Evolutionary conservation across 257 asterid genomes (phyloP).

Genomic region (Fraxinus pennsylvanica): DNA sequence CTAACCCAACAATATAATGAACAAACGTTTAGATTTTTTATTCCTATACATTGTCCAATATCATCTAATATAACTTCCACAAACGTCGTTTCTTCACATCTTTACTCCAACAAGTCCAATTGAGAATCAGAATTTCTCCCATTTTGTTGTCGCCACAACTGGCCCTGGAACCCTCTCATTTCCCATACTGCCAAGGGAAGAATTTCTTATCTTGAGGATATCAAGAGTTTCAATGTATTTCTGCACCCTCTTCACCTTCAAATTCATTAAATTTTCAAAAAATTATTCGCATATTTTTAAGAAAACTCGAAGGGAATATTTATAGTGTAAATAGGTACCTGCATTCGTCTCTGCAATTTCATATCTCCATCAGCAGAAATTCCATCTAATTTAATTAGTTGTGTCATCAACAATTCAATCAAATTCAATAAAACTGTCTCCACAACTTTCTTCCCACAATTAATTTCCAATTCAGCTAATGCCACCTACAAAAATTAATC

Average conservation of each 20-base stretch:
- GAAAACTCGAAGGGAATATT: neutral
- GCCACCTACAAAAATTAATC: slow-evolving; percentile 56
- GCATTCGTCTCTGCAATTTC: slow-evolving; percentile 82
- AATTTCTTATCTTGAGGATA: slow-evolving; percentile 58
- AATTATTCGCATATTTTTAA: neutral
- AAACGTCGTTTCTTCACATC: neutral
- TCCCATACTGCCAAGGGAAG: slow-evolving; percentile 39
- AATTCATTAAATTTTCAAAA: slow-evolving; percentile 1
- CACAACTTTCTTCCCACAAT: slow-evolving; percentile 74
- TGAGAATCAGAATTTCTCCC: slow-evolving; percentile 68
- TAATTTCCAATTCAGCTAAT: slow-evolving; percentile 60
- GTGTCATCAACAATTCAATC: slow-evolving; percentile 79
- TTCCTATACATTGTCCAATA: neutral
- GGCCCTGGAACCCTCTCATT: slow-evolving; percentile 42
- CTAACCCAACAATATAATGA: neutral
- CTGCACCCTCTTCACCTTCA: slow-evolving; percentile 90
- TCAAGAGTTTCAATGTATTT: slow-evolving; percentile 82
- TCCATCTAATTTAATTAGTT: slow-evolving; percentile 79
- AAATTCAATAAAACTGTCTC: slow-evolving; percentile 58
- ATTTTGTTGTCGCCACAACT: slow-evolving; percentile 66
- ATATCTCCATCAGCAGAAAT: slow-evolving; percentile 91
- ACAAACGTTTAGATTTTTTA: no score
- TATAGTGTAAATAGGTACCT: slow-evolving; percentile 40
- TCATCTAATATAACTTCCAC: neutral
- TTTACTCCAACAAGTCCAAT: neutral